Conservation (phyloP, 2,329 filamentous ascomycete species). For the Neoascochyta sp. region DNA sequence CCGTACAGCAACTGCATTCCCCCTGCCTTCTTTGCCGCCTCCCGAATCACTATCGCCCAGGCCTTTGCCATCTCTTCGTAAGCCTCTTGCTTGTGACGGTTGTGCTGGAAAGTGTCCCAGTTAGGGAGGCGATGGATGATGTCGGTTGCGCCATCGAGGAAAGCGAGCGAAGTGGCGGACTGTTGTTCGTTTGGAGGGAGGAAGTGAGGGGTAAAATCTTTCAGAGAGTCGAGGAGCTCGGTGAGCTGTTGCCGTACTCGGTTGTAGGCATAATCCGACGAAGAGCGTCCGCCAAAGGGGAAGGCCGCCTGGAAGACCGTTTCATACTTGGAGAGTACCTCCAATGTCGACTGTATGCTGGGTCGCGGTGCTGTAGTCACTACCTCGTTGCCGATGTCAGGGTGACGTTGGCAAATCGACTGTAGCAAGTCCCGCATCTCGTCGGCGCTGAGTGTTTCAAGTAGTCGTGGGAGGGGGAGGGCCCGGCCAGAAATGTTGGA, state of each 20-base stretch:
- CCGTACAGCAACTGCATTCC: slow-evolving; percentile 83
- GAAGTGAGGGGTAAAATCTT: slow-evolving; percentile 94
- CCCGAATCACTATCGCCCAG: slow-evolving; percentile 86
- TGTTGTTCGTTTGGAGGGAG: slow-evolving; percentile 87
- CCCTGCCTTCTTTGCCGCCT: slow-evolving; percentile 84
- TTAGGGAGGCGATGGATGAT: slow-evolving; percentile 85
- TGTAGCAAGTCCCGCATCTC: slow-evolving; percentile 84
- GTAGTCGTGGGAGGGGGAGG: slow-evolving; percentile 68
- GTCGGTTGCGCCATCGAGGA: slow-evolving; percentile 84
- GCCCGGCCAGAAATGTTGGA: slow-evolving; percentile 67
- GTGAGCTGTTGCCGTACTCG: slow-evolving; percentile 77
- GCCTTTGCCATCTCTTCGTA: slow-evolving; percentile 95
- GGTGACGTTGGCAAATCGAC: slow-evolving; percentile 84
- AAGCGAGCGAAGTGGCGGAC: slow-evolving; percentile 76
- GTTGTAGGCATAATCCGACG: slow-evolving; percentile 92
- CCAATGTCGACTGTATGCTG: slow-evolving; percentile 72
- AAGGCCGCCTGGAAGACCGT: slow-evolving; percentile 72
- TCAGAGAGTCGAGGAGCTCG: slow-evolving; percentile 80
- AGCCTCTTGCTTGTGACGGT: slow-evolving; percentile 88
- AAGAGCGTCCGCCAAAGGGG: slow-evolving; percentile 77
- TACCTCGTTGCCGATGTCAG: slow-evolving; percentile 80
- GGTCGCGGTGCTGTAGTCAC: slow-evolving; percentile 81
- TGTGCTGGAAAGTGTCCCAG: slow-evolving; percentile 85
- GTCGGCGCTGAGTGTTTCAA: slow-evolving; percentile 85
- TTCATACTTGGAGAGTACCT: slow-evolving; percentile 80